Conservation (phyloP, 768 basidiomycete species). For the Russula sp. region DNA sequence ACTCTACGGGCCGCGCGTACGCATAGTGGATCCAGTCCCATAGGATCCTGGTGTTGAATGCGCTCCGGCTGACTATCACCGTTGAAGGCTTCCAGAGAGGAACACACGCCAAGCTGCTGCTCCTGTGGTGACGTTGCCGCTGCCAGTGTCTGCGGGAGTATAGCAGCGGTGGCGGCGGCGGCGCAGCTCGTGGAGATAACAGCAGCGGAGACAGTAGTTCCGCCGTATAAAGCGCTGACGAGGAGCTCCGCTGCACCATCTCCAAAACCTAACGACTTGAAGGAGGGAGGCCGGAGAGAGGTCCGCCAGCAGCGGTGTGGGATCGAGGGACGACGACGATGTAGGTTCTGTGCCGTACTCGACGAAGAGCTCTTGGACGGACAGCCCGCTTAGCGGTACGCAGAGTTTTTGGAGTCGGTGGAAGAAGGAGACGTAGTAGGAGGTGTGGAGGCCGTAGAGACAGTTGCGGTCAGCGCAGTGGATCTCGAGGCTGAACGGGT, state of each 20-base stretch:
- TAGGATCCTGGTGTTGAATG: slow-evolving; percentile 11
- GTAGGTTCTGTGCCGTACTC: slow-evolving; percentile 12
- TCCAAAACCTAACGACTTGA: slow-evolving; percentile 13
- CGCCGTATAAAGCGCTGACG: slow-evolving; percentile 1
- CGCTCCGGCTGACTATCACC: not conserved
- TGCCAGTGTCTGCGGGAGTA: no score
- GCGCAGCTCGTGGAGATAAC: not conserved
- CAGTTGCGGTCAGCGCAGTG: not conserved
- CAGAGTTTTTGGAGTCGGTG: slow-evolving; percentile 13
- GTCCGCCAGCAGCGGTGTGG: not conserved
- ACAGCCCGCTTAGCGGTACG: not conserved
- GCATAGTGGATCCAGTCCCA: slow-evolving; percentile 20
- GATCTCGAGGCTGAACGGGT: slow-evolving; percentile 17
- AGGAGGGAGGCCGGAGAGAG: not conserved
- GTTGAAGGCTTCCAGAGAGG: not conserved
- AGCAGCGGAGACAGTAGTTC: not conserved
- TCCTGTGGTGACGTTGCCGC: not conserved
- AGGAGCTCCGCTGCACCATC: slow-evolving; percentile 16
- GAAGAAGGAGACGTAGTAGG: slow-evolving; percentile 6
- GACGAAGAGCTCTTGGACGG: slow-evolving; percentile 11
- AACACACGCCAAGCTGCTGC: not conserved
- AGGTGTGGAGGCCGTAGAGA: slow-evolving; percentile 14
- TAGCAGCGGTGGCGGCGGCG: not conserved
- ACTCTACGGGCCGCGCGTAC: not conserved
- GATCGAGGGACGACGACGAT: slow-evolving; percentile 1